phyloP scores from a whole-genome alignment of 805 yeast genomes.

The Metschnikowia peoriensis region DNA sequence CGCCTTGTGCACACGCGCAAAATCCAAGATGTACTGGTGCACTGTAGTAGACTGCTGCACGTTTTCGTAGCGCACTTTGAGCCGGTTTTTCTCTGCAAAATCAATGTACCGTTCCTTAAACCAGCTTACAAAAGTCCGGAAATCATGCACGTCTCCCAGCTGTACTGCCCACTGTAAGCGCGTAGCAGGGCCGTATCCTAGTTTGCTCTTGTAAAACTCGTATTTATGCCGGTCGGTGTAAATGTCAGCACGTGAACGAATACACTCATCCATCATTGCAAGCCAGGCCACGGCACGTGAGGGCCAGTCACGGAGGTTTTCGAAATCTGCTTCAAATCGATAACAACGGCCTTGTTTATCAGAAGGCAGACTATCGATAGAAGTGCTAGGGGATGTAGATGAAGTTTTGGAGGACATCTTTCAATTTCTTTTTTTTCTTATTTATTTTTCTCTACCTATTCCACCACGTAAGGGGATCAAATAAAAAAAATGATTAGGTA shows the following conservation, averaged over 20 bases:
- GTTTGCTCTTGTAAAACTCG: constrained; percentile 1
- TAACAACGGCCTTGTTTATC: background rate
- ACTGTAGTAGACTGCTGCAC: constrained; percentile 4
- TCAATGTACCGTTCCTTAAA: constrained; percentile 5
- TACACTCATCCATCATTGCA: constrained; percentile 4
- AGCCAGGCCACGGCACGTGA: constrained; percentile 9
- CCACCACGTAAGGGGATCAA: too few relatives aligned
- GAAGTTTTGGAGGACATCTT: background rate
- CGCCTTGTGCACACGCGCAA: constrained; percentile 6
- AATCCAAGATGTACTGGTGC: constrained; percentile 8
- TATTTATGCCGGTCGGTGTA: constrained; percentile 2
- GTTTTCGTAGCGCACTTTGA: constrained; percentile 3
- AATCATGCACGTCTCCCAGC: constrained; percentile 5
- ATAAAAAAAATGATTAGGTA: too few relatives aligned
- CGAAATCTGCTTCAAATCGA: constrained; percentile 6
- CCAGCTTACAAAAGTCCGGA: constrained; percentile 6
- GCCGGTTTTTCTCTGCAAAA: constrained; percentile 4
- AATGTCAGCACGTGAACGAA: background rate
- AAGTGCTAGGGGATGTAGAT: background rate
- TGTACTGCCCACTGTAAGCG: constrained; percentile 4
- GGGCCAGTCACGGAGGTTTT: constrained; percentile 4
- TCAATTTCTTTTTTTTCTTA: too few relatives aligned
- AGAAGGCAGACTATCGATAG: background rate
- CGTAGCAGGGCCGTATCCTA: constrained; percentile 9
- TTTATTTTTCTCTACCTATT: too few relatives aligned